Conservation (phyloP, 2,329 filamentous ascomycete genomes). For the Fonsecaea erecta region DNA sequence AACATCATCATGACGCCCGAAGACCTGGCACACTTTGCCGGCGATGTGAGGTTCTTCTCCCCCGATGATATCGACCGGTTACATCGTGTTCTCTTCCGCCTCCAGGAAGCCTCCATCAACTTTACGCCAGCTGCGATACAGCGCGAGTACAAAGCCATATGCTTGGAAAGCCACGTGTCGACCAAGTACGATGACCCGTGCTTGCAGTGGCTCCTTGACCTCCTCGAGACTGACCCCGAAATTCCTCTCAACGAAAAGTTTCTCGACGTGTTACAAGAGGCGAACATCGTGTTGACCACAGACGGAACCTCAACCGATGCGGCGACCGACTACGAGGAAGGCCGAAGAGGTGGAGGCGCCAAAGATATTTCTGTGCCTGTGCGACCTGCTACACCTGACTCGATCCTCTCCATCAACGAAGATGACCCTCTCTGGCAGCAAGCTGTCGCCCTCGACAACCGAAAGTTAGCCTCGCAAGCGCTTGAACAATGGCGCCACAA, state of each 20-base stretch:
- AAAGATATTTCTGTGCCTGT: not conserved
- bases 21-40: slow-evolving; percentile 22
- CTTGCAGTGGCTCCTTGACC: slow-evolving; percentile 23
- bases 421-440: slow-evolving; percentile 29
- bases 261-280: slow-evolving; percentile 28
- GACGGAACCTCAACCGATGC: slow-evolving; percentile 23
- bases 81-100: slow-evolving; percentile 24
- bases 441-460: slow-evolving; percentile 30
- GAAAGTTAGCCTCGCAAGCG: slow-evolving; percentile 27
- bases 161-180: slow-evolving; percentile 7
- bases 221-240: slow-evolving; percentile 16
- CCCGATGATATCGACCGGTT: slow-evolving; percentile 28
- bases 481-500: slow-evolving; percentile 25
- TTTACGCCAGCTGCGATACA: slow-evolving; percentile 8
- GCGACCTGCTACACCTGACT: slow-evolving; percentile 11
- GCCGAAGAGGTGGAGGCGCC: not conserved
- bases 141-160: slow-evolving; percentile 19
- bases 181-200: slow-evolving; percentile 16
- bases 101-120: slow-evolving; percentile 19
- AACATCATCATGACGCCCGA: slow-evolving; percentile 24
- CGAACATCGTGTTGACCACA: slow-evolving; percentile 27
- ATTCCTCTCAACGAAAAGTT: slow-evolving; percentile 30
- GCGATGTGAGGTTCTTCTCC: slow-evolving; percentile 19
- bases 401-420: slow-evolving; percentile 24
- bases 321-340: slow-evolving; percentile 17